These are phyloP conservation scores for Sporothrix pallida DNA, from an alignment of 2,329 filamentous ascomycete species.

Conservation along the genomic window DNA sequence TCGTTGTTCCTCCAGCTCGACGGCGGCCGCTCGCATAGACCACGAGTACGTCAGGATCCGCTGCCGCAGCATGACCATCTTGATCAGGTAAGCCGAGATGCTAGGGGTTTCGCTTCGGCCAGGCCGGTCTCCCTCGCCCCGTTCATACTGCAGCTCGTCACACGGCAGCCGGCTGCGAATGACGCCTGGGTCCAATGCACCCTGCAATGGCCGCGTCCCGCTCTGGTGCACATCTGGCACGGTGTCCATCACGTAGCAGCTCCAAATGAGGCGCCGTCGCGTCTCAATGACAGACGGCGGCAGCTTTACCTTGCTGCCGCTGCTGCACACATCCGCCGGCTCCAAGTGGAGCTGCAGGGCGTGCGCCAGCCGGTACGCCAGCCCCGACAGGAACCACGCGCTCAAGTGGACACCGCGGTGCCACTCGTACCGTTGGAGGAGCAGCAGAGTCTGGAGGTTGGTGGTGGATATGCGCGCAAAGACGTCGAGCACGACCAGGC, in stretches of 20 bases:
- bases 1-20: neutral
- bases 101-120: neutral
- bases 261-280: constrained; percentile 22
- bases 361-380: constrained; percentile 24
- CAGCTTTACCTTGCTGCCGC: neutral
- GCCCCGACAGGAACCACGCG: constrained; percentile 14
- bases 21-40: neutral
- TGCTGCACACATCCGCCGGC: neutral
- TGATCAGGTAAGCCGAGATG: constrained; percentile 16
- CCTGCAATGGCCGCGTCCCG: constrained; percentile 19
- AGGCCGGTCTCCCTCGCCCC: neutral
- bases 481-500: constrained; percentile 12
- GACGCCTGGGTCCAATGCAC: neutral
- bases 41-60: constrained; percentile 24
- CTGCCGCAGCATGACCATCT: constrained; percentile 22
- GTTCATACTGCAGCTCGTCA: constrained; percentile 13
- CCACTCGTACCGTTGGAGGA: constrained; percentile 29
- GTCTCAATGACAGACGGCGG: constrained; percentile 26
- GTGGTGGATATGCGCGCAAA: constrained; percentile 28
- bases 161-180: constrained; percentile 27
- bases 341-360: constrained; percentile 29
- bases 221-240: constrained; percentile 26
- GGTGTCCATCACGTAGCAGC: constrained; percentile 29
- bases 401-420: constrained; percentile 25
- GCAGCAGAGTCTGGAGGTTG: constrained; percentile 21